Conservation (phyloP, 2,329 filamentous ascomycete genomes). For the Apiospora rasikravindrae region DNA sequence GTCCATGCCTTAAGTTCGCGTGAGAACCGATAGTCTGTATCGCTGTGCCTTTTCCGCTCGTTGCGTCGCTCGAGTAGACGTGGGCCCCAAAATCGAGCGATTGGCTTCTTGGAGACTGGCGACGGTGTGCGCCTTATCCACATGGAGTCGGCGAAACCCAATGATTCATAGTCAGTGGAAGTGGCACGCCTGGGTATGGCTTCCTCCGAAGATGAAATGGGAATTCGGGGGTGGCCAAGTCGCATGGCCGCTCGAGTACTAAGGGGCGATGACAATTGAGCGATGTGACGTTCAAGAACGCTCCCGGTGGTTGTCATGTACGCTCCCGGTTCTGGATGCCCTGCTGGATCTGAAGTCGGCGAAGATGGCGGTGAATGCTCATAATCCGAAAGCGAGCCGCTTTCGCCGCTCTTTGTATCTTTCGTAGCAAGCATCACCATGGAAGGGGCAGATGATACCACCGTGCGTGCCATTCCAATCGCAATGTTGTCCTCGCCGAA, state of each 20-base stretch:
- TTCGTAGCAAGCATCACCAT: constrained; percentile 34
- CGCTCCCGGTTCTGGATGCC: constrained; percentile 33
- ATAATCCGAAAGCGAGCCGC: constrained; percentile 36
- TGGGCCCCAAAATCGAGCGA: constrained; percentile 31
- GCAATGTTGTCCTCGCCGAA: constrained; percentile 39
- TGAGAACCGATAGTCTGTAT: constrained; percentile 14
- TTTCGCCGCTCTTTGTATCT: constrained; percentile 26
- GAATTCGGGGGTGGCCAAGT: constrained; percentile 7
- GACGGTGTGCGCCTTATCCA: constrained; percentile 39
- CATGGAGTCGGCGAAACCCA: constrained; percentile 36
- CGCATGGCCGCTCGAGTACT: background rate
- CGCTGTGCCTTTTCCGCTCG: constrained; percentile 17
- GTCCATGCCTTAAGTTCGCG: constrained; percentile 11
- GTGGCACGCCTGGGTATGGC: constrained; percentile 18
- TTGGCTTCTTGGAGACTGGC: constrained; percentile 27
- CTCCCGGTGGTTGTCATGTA: constrained; percentile 40
- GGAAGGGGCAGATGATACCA: constrained; percentile 35
- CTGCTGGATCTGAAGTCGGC: constrained; percentile 30
- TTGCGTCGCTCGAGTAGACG: constrained; percentile 19
- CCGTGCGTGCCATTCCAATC: constrained; percentile 34
- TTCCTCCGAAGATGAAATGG: constrained; percentile 24
- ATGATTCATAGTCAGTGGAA: constrained; percentile 21
- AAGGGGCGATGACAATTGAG: constrained; percentile 32
- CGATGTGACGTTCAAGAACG: constrained; percentile 36
- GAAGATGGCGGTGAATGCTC: constrained; percentile 34